Evolutionary conservation across 2,329 filamentous ascomycete genomes (phyloP).

Genomic region (Pseudocercospora cruenta): DNA sequence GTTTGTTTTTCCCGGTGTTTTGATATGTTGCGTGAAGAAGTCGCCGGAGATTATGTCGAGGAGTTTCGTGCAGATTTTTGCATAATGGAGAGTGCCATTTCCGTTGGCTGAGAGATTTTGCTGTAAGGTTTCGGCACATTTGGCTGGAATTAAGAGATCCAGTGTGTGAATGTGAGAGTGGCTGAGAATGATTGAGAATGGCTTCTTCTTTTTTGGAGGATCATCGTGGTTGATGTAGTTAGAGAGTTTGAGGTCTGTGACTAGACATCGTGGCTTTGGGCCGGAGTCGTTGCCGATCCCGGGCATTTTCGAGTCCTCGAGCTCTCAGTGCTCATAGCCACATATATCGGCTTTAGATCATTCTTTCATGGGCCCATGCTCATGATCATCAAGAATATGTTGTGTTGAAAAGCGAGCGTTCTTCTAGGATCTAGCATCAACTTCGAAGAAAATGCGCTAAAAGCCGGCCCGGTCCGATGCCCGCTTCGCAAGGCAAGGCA

Average conservation of each 20-base stretch:
- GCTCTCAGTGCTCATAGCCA: no score
- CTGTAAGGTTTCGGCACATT: slow-evolving; percentile 17
- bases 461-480: background rate
- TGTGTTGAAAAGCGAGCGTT: background rate
- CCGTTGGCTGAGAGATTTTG: slow-evolving; percentile 5
- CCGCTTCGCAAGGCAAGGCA: no score
- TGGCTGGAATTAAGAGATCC: slow-evolving; percentile 70
- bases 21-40: slow-evolving; percentile 85
- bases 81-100: slow-evolving; percentile 57
- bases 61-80: slow-evolving; percentile 72
- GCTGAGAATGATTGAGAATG: slow-evolving; percentile 69
- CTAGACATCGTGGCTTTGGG: slow-evolving; percentile 65
- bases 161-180: slow-evolving; percentile 71
- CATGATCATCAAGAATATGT: background rate
- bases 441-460: background rate
- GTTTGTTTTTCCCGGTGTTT: slow-evolving; percentile 53
- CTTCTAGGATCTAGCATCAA: no score
- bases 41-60: slow-evolving; percentile 70
- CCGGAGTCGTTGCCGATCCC: slow-evolving; percentile 19
- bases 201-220: slow-evolving; percentile 71
- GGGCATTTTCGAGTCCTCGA: slow-evolving; percentile 12
- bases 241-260: slow-evolving; percentile 69
- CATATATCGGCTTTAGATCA: no score
- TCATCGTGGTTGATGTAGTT: slow-evolving; percentile 72
- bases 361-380: no score